Evolutionary conservation across 257 asterid species (phyloP), one percentile per base, ranked within the genome.

Genomic region (Primulina huaijiensis): DNA sequence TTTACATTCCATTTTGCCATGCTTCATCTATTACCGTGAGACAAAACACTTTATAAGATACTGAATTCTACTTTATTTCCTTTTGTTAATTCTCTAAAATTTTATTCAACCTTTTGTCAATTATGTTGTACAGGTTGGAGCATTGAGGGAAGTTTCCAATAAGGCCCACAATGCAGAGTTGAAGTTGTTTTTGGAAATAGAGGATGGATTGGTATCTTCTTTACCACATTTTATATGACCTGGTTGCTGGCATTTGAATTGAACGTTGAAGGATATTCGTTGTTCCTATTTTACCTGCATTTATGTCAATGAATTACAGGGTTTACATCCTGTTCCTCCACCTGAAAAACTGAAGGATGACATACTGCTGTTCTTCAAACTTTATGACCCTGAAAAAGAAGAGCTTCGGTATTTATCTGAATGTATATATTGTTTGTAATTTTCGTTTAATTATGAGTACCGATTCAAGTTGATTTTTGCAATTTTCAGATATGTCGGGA

Each of bases 351-450:
- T 23, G 33, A 94, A 85, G 84, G 99, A 94, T 30, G 96, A 88
- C 72, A 80, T 91, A 68, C 85, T 94, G 74, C 85, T 94, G 66
- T 94, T 94, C 81, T 91, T 94, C 72, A 94, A 94, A 81, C 82
- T 88, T 75, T 94, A 84, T 83, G 89, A 94, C 69, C 97, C 98
- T 21, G 95, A 85, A 82, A 94, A 88, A 81, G 96, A 88, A 82
- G 96, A 89, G 83, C 92, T 91, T 40, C 81, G 97, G 99, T 94
- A 87, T 64, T 59, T 58, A 17, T 74, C 30, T 40, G 43, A 38
- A 35, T 8, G 12, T 59, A 57, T 69, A 5, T 50, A 3, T 46
- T 60, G 29, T 74, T 68, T 27, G 56, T 29, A 30, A 56, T 61
- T 27, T 59, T 37, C 2, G 60, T 53, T 60, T 8, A 23, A 29